Evolutionary conservation across 306 rosid species (phyloP), one percentile per base, ranked within the genome.

Genomic region (Citrullus colocynthis): DNA sequence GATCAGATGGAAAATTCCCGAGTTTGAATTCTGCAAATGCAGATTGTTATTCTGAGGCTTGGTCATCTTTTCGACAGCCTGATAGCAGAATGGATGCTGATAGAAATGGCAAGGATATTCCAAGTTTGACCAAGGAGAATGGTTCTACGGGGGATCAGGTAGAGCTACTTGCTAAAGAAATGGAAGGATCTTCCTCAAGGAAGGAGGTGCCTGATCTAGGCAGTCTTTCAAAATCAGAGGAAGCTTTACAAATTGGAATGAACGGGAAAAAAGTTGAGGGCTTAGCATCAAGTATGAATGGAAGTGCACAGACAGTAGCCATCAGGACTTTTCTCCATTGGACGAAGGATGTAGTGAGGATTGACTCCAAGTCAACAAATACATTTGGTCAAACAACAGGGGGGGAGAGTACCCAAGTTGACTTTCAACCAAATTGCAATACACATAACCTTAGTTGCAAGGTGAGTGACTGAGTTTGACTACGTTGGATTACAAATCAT

Each of bases 401-500:
- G 63, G 81, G 56, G 74, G 96, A 86, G 67, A 82, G 83, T 83
- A 87, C 84, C 65, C 89, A 87, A 70, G 76, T 71, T 81, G 85
- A 81, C 36, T 79, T 71, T 16, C 58, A 77, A 74, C 81, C 96
- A 78, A 83, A 82, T 84, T 84, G 87, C 74, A 80, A 80, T 82
- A 7, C 82, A 71, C 88, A 78, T 86, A 87, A 81, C 88, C 96
- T 92, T 90, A 88, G 85, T 83, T 84, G 85, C 45, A 83, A 90
- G 95, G 97, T 87, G 90, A 95, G 97, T 92, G 87, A 87, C 87
- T 82, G 86, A 83, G 84, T 85, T 82, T 88, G 91, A 88, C 86
- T 91, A 81, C 83, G 85, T 88, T 82, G 90, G 91, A 83, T 91
- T 93, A 81, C 86, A 75, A 86, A 83, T 81, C 85, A 79, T 85